Conservation (phyloP, 2,329 filamentous ascomycete genomes). For the Neophaeococcomyces aloes region DNA sequence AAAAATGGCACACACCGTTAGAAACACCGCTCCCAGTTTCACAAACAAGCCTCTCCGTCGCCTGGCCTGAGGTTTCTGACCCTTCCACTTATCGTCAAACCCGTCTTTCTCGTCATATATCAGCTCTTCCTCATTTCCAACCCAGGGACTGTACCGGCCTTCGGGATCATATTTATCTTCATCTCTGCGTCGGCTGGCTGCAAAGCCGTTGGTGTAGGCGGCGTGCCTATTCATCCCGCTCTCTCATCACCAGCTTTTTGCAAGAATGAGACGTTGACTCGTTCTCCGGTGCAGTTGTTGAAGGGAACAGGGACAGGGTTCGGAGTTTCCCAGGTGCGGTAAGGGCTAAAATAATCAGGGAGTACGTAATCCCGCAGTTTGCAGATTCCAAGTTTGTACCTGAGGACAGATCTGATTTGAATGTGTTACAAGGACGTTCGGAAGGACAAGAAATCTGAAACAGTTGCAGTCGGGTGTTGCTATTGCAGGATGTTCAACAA, state of each 20-base stretch:
- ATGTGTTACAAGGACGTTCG: too few relatives aligned
- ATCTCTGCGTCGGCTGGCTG: slow-evolving; percentile 59
- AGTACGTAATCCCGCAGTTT: too few relatives aligned
- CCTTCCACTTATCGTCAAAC: slow-evolving; percentile 16
- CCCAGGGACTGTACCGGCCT: slow-evolving; percentile 24
- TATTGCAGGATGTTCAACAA: too few relatives aligned
- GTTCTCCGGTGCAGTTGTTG: too few relatives aligned
- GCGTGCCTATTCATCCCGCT: slow-evolving; percentile 70
- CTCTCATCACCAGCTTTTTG: slow-evolving; percentile 18
- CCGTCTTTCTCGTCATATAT: slow-evolving; percentile 19
- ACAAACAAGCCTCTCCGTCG: slow-evolving; percentile 12
- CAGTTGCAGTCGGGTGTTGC: too few relatives aligned
- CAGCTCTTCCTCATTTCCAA: slow-evolving; percentile 15
- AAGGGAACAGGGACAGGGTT: too few relatives aligned
- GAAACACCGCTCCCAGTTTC: slow-evolving; percentile 53
- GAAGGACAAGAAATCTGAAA: too few relatives aligned
- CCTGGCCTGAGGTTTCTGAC: slow-evolving; percentile 13
- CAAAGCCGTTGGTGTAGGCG: slow-evolving; percentile 67
- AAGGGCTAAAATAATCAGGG: too few relatives aligned
- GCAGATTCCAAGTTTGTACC: too few relatives aligned
- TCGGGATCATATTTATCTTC: slow-evolving; percentile 72
- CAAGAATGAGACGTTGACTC: too few relatives aligned
- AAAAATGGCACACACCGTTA: slow-evolving; percentile 49
- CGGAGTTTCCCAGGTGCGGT: too few relatives aligned
- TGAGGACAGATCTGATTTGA: too few relatives aligned